phyloP scores from a whole-genome alignment of 495 filamentous ascomycete genomes.

The Xylaria curta region DNA sequence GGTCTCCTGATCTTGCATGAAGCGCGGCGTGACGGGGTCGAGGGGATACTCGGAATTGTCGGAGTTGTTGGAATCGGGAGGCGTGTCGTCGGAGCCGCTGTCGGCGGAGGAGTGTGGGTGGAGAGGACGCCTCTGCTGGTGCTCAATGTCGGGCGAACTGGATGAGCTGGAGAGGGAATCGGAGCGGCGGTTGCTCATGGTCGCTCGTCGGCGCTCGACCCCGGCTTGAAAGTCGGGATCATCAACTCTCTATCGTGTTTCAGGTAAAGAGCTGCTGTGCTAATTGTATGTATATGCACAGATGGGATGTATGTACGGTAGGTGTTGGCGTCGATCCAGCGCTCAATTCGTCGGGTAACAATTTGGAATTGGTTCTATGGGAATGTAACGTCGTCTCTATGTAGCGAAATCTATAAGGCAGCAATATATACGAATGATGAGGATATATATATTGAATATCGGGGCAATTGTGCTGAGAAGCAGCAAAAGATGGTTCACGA shows the following conservation, averaged over 20 bases:
- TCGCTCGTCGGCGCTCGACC: slow-evolving; percentile 15
- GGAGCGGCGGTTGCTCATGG: slow-evolving; percentile 38
- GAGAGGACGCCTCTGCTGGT: slow-evolving; percentile 34
- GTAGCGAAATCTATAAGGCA: background rate
- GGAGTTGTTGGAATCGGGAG: slow-evolving; percentile 35
- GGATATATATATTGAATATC: background rate
- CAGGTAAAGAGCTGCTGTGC: background rate
- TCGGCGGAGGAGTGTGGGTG: slow-evolving; percentile 37
- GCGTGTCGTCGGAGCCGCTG: slow-evolving; percentile 22
- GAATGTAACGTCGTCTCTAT: background rate
- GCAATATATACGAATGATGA: background rate
- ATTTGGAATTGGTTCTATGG: background rate
- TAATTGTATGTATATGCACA: too few species aligned
- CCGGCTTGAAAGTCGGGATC: background rate
- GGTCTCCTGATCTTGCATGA: slow-evolving; percentile 46
- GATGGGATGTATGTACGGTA: background rate
- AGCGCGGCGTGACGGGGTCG: slow-evolving; percentile 44
- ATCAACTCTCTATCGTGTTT: slow-evolving; percentile 4
- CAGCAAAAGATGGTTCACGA: background rate
- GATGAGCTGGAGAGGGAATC: slow-evolving; percentile 27
- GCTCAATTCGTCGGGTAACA: background rate
- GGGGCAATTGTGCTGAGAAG: background rate
- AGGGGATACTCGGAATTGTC: slow-evolving; percentile 30
- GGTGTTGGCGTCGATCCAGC: background rate
- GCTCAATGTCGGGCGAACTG: slow-evolving; percentile 37